Evolutionary conservation across 495 filamentous ascomycete species (phyloP).

Genomic region (Penicillium pulvis): DNA sequence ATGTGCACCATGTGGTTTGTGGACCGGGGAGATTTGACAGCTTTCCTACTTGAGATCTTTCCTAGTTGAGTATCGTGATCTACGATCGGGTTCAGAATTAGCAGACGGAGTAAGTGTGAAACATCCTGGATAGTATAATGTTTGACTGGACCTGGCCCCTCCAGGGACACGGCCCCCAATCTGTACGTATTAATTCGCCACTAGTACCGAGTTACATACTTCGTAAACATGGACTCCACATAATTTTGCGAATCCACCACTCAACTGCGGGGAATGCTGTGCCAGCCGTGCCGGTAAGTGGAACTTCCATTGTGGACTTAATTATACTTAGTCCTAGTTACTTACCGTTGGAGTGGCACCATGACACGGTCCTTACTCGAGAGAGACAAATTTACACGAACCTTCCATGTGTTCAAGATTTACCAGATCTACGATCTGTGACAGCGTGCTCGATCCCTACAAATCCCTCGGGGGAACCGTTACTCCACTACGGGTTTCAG

Average conservation of each 20-base stretch:
- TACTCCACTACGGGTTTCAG: not conserved
- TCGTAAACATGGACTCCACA: not conserved
- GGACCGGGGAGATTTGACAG: not conserved
- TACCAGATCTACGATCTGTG: constrained; percentile 3
- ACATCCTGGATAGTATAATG: not conserved
- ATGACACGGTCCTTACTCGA: not conserved
- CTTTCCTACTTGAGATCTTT: constrained; percentile 1
- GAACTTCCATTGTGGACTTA: not conserved
- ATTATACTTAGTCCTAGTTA: too few relatives aligned
- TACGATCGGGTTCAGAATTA: not conserved
- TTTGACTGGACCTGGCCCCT: not conserved
- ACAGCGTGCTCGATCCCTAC: not conserved
- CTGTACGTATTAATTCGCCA: not conserved
- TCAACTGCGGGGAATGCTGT: not conserved
- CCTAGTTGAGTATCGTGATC: not conserved
- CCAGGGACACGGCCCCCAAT: not conserved
- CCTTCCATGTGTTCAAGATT: not conserved
- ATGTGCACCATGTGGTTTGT: constrained; percentile 1
- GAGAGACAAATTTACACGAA: not conserved
- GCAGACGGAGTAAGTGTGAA: not conserved
- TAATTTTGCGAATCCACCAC: not conserved
- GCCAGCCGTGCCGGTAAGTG: not conserved
- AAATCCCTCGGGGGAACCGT: not conserved
- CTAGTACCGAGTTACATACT: not conserved
- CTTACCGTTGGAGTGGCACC: too few relatives aligned